Evolutionary conservation across 352 stramenopile genomes (phyloP), one percentile per base, ranked within the genome.

Genomic region (Phytopythium aichiense): DNA sequence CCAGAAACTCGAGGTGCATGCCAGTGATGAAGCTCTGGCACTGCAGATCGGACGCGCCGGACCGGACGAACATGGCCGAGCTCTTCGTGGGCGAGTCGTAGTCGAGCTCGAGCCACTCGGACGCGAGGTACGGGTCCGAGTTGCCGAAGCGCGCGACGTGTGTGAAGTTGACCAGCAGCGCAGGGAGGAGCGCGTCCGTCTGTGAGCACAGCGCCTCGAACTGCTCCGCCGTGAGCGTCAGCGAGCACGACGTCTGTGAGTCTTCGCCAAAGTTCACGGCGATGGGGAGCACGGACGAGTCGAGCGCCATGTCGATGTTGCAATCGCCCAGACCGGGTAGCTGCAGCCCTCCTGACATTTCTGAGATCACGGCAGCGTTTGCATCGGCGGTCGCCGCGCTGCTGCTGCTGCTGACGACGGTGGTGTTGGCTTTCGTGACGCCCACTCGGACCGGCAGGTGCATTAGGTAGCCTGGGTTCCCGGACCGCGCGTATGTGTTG

Each of bases 111-210:
- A 81, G 72, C 74, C 74, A 84, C 4, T 77, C 74, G 18, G 55
- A 51, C 1, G 60, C 42, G 11, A 84, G 46, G 31, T 73, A 73
- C 54, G 72, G 72, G 15, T 84, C 71, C 4, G 74, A 65, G 54
- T 84, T 84, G 31, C 74, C 74, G 18, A 81, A 81, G 13, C 49
- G 53, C 25, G 72, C 74, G 13, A 79, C 61, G 43, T 74, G 72
- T 11, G 72, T 74, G 46, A 81, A 79, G 25, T 72, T 73, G n/a
- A 84, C 67, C 15, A 38, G 60, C n/a, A 84, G 49, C 2, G 38
- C 30, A 8, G 53, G 31, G 1, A 73, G 23, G 6, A 79, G 30
- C 18, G 70, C 28, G 22, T 69, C 38, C 0, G 58, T 56, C 16
- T 62, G 64, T 20, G 48, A 35, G 31, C 74, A 84, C 7, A 79